These are phyloP conservation scores for Globisporangium carolinianum DNA, from an alignment of 352 stramenopile genomes.

Conservation along the genomic window DNA sequence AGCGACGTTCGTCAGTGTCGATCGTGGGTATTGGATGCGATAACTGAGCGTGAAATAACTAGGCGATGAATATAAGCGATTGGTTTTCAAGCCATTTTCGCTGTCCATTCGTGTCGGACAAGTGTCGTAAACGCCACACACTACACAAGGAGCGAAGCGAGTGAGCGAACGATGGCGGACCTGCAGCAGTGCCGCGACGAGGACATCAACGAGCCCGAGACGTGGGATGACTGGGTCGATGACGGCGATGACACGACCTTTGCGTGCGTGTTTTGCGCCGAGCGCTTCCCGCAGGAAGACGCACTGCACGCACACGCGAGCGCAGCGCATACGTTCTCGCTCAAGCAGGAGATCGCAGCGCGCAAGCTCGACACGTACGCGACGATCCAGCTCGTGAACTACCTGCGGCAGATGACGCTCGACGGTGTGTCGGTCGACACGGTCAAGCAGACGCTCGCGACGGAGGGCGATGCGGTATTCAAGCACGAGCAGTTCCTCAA, in stretches of 20 bases:
- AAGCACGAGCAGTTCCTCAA: slow-evolving; percentile 68
- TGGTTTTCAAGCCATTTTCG: slow-evolving; percentile 10
- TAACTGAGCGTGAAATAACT: not conserved
- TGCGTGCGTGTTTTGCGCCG: slow-evolving; percentile 64
- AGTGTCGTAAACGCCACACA: not conserved
- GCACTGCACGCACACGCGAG: slow-evolving; percentile 56
- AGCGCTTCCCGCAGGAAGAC: slow-evolving; percentile 35
- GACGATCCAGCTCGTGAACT: slow-evolving; percentile 79
- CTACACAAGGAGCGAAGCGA: not conserved
- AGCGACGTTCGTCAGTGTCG: not conserved
- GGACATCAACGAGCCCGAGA: slow-evolving; percentile 38
- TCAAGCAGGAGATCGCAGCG: slow-evolving; percentile 38
- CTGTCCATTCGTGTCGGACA: not conserved
- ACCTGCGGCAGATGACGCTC: slow-evolving; percentile 41
- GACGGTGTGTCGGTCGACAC: slow-evolving; percentile 26
- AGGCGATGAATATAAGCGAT: not conserved
- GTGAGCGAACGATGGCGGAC: slow-evolving; percentile 5
- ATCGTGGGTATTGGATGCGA: no score
- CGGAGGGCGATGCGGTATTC: slow-evolving; percentile 41
- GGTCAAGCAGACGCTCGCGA: slow-evolving; percentile 38
- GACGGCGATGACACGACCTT: slow-evolving; percentile 43
- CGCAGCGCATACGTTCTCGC: slow-evolving; percentile 51
- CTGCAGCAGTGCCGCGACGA: slow-evolving; percentile 15
- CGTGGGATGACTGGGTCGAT: slow-evolving; percentile 84
- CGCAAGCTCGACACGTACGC: slow-evolving; percentile 69